Base-by-base conservation (phyloP, 148 eudicot species). In the Pouteria glomerata region DNA sequence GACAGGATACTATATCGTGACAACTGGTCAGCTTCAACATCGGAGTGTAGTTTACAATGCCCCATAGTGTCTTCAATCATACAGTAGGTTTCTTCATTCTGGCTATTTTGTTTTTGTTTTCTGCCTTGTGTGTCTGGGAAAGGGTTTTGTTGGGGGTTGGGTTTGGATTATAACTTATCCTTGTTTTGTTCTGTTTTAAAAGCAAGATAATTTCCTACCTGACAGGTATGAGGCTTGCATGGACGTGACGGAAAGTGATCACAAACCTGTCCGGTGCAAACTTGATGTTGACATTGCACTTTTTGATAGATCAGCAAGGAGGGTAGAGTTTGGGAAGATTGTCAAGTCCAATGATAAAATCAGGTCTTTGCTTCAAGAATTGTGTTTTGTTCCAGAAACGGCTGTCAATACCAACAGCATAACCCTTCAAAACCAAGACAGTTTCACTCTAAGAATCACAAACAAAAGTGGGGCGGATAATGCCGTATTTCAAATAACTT, bases 191-290 rank as follows among this genome's bases (percentile, higher is more conserved):
- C 7, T 42, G 37, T 56, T 66, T 63, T 21, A 24, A 37, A 67
- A 27, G 53, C 56, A 31, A n/a, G 63, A 24, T 45, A 35, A 48
- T 77, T 27, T 48, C 47, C 71, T 63, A n/a, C 70, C 41, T 60
- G 27, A 57, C 71, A 95, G 99, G 87, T 95, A 95, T 72, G 97
- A 92, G 71, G 93, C 96, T 78, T 95, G 99, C 85, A 95, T 95
- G 99, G 96, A 95, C 71, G 99, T 95, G 76, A 91, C 90, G 35
- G 99, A 95, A 58, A 95, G 99, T 71, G 99, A 95, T 81, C 99
- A 95, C 86, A 95, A 95, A 82, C 99, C 97, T 61, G 99, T 95
- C 15, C 97, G 99, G 47, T 84, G 96, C 82, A 80, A 86, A 65
- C 87, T 95, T 70, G 76, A 68, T 72, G 80, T 95, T 47, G 97